phyloP scores from a whole-genome alignment of 2,329 filamentous ascomycete species.

The Pseudohalonectria lignicola region DNA sequence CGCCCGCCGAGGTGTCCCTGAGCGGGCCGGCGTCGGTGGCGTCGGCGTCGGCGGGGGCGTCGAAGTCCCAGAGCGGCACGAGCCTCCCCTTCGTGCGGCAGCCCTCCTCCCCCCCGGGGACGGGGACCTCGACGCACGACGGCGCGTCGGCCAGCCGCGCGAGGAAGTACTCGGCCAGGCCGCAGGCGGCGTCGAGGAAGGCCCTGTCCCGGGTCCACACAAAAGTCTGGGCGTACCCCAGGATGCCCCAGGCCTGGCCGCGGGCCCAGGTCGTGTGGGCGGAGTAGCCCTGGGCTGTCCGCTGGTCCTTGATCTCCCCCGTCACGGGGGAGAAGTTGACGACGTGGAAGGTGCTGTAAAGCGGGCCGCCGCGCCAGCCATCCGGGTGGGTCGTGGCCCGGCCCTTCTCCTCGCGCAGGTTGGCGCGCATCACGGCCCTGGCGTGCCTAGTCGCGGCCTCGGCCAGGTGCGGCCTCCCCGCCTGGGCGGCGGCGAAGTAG shows the following conservation, averaged over 20 bases:
- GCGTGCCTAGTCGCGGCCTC: conserved; percentile 26
- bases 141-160: conserved; percentile 23
- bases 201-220: conserved; percentile 30
- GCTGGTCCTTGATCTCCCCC: conserved; percentile 28
- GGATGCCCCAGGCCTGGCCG: conserved; percentile 39
- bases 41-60: conserved; percentile 13
- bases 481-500: conserved; percentile 21
- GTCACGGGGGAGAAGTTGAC: conserved; percentile 33
- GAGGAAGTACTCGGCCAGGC: conserved; percentile 38
- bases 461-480: conserved; percentile 8
- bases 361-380: conserved; percentile 20
- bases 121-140: conserved; percentile 15
- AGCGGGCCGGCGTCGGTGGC: conserved; percentile 12
- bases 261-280: conserved; percentile 37
- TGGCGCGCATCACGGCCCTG: conserved; percentile 23
- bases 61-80: conserved; percentile 28
- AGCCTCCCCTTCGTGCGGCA: conserved; percentile 11
- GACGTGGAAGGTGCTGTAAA: conserved; percentile 31
- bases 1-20: conserved; percentile 24
- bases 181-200: conserved; percentile 32
- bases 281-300: conserved; percentile 36
- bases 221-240: conserved; percentile 38
- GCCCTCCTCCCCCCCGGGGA: conserved; percentile 5
- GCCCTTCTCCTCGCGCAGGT: conserved; percentile 28
- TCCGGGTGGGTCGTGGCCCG: conserved; percentile 37